Evolutionary conservation across 1,284 basidiomycete species (phyloP), one percentile per base, ranked within the genome.

Genomic region (Tausonia pullulans): DNA sequence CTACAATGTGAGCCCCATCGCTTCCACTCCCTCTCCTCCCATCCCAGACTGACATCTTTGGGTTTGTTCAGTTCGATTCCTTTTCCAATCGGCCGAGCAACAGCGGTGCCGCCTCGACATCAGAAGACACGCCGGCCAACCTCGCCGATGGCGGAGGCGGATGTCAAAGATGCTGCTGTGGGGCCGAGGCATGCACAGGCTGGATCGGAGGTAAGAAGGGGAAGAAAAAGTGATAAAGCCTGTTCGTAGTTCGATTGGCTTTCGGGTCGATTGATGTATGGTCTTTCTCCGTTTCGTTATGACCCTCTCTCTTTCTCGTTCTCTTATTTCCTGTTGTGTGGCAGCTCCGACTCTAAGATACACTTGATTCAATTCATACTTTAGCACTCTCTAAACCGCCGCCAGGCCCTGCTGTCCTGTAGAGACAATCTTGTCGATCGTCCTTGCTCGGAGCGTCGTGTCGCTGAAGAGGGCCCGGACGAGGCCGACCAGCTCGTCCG

Each of bases 391-490:
- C 40, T 13, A n/a, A 5, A 16, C 39, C 57, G 11, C n/a, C 58
- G 7, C 41, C 11, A 40, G 6, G 40, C 39, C 43, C 41, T 3
- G 39, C 39, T 11, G 27, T 27, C 27, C 27, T 27, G 27, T 27
- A 27, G 27, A 27, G 27, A 56, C 39, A 10, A 91, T 76, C 75
- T 85, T 88, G 67, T 84, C 83, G 70, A 93, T 85, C n/a, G 87
- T 87, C 68, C 81, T 86, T 60, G 86, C 81, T 71, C 93, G 81
- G 72, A 91, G 77, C 50, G 84, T 81, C n/a, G 88, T 91, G 73
- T 95, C 92, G 39, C 93, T 87, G 74, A 98, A 98, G 58, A 98
- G 79, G 0, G 92, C 93, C 57, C 83, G 82, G 51, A 98, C 83
- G 46, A 98, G 81, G 67, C 82, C 81, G 45, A 86, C 84, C 2